These are phyloP conservation scores for Starmerella apicola DNA, from an alignment of 805 yeast species.

Conservation along the genomic window DNA sequence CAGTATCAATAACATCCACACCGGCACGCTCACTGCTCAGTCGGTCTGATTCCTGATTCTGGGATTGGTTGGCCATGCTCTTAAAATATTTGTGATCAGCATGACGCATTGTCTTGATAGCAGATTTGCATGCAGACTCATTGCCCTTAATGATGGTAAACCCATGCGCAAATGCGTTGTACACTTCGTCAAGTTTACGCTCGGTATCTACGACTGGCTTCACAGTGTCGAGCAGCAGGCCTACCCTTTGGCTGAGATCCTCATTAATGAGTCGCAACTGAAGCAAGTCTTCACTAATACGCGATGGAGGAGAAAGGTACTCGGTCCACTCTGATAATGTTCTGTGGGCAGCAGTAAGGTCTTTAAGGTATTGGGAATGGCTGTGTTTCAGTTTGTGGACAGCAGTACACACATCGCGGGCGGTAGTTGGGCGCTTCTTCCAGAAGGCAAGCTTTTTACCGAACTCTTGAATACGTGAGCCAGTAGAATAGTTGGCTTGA, in stretches of 20 bases:
- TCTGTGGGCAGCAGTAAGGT: conserved; percentile 8
- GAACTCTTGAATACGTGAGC: conserved; percentile 5
- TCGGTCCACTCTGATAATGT: conserved; percentile 19
- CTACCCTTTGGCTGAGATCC: conserved; percentile 6
- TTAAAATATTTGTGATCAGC: conserved; percentile 18
- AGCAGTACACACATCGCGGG: conserved; percentile 16
- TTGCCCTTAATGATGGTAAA: conserved; percentile 17
- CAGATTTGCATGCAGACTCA: conserved; percentile 12
- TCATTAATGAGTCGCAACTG: conserved; percentile 10
- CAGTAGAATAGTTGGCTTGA: no score
- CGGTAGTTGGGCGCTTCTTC: conserved; percentile 8
- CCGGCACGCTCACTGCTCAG: conserved; percentile 1
- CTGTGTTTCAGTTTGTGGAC: conserved; percentile 13
- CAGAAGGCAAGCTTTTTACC: conserved; percentile 16
- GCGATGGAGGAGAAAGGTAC: conserved; percentile 3
- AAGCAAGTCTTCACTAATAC: background rate
- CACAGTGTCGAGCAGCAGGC: conserved; percentile 4
- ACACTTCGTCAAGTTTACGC: conserved; percentile 1
- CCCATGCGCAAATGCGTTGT: conserved; percentile 11
- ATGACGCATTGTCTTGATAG: conserved; percentile 2
- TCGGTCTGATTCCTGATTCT: background rate
- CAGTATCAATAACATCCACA: background rate
- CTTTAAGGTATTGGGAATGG: conserved; percentile 15
- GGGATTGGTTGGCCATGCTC: conserved; percentile 10
- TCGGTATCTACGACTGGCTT: conserved; percentile 5